These are phyloP conservation scores for Yamadazyma kanchanaburiensis DNA, from an alignment of 1,139 yeast genomes.

Conservation along the genomic window DNA sequence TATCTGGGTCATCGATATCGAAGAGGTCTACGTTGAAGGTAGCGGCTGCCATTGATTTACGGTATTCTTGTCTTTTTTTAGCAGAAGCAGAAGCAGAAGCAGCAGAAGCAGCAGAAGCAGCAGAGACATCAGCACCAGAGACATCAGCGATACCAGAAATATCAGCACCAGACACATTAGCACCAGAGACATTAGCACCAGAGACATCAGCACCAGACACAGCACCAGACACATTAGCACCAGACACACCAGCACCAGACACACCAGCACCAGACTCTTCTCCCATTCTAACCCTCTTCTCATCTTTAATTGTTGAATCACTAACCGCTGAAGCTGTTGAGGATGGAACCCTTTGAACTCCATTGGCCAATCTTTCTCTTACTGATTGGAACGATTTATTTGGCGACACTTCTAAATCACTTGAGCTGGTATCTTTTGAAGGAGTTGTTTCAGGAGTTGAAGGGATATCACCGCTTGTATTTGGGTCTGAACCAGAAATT, in stretches of 20 bases:
- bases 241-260: no score
- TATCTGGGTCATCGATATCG: constrained; percentile 81
- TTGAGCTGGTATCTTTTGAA: constrained; percentile 18
- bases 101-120: background rate
- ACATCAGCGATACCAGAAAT: no score
- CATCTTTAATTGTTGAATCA: no score
- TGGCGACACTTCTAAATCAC: constrained; percentile 13
- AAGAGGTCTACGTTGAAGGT: constrained; percentile 69
- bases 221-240: no score
- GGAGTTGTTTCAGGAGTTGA: constrained; percentile 34
- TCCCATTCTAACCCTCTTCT: no score
- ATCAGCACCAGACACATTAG: no score
- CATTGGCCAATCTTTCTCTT: constrained; percentile 16
- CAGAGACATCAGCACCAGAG: no score
- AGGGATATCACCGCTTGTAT: constrained; percentile 20
- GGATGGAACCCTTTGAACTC: constrained; percentile 12
- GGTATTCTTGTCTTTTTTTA: constrained; percentile 44
- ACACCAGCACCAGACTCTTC: no score
- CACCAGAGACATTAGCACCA: no score
- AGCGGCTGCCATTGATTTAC: constrained; percentile 52
- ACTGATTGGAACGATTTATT: constrained; percentile 16
- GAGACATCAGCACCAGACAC: no score
- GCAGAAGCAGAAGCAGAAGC: constrained; percentile 26
- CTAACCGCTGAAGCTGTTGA: no score
- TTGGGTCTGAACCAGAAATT: no score